A percentile compares a stretch with the other conserved stretches of the same genome.
phyloP scores from a whole-genome alignment of 2,329 filamentous ascomycete genomes.

The Falciphora oryzae region DNA sequence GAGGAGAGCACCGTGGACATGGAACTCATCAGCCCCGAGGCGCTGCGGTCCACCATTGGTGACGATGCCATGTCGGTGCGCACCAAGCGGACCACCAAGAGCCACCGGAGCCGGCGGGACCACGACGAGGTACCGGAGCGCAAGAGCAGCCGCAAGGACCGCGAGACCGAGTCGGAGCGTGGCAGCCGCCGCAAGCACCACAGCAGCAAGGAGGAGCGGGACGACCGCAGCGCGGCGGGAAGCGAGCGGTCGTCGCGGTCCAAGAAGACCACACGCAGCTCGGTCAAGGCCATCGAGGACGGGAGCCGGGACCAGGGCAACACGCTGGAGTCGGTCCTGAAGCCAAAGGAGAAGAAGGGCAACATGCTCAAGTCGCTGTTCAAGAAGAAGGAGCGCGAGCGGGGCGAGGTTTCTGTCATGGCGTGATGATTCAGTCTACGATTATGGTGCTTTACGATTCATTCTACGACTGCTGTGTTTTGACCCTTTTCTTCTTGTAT shows the following conservation, averaged over 20 bases:
- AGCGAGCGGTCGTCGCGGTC: slow-evolving; percentile 21
- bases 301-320: slow-evolving; percentile 29
- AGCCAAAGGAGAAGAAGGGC: slow-evolving; percentile 38
- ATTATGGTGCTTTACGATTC: neutral
- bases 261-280: slow-evolving; percentile 21
- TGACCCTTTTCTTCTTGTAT: neutral
- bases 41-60: slow-evolving; percentile 38
- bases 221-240: slow-evolving; percentile 19
- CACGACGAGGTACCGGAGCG: slow-evolving; percentile 18
- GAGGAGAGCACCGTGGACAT: slow-evolving; percentile 38
- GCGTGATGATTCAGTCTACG: neutral
- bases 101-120: slow-evolving; percentile 20
- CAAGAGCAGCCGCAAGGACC: slow-evolving; percentile 22
- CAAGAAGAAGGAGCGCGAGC: slow-evolving; percentile 39
- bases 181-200: slow-evolving; percentile 1
- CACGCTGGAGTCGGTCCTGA: slow-evolving; percentile 33
- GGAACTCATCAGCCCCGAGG: slow-evolving; percentile 53
- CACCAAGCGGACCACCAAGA: slow-evolving; percentile 20
- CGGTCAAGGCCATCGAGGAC: slow-evolving; percentile 29
- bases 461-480: neutral
- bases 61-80: slow-evolving; percentile 32
- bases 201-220: neutral
- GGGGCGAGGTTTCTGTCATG: slow-evolving; percentile 1
- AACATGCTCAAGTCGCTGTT: slow-evolving; percentile 56
- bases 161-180: neutral